A percentile compares a stretch with the other conserved stretches of the same genome.
These are phyloP conservation scores for Psidium friedrichsthalianum DNA, from an alignment of 345 rosid species.

Conservation along the genomic window DNA sequence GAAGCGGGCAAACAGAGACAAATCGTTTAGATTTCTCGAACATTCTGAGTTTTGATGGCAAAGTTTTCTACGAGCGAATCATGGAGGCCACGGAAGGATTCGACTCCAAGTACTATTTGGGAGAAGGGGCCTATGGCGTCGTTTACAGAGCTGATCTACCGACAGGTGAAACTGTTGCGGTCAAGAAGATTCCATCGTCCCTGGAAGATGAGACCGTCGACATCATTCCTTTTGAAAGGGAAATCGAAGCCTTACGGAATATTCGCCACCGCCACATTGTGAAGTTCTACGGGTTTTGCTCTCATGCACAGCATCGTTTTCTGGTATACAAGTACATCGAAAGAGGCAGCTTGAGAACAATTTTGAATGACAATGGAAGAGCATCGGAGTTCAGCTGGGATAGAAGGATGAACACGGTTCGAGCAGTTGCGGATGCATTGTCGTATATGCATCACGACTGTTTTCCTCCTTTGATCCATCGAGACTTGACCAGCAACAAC, in stretches of 20 bases:
- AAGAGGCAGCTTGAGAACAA: not conserved
- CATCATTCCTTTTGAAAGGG: not conserved
- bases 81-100: conserved; percentile 2
- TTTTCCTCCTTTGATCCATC: conserved; percentile 1
- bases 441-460: conserved; percentile 7
- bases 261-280: not conserved
- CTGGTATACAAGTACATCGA: not conserved
- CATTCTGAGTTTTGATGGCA: conserved; percentile 4
- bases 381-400: not conserved
- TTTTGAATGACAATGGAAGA: not conserved
- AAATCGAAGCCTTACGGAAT: conserved; percentile 3
- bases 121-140: conserved; percentile 4
- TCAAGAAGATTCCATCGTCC: not conserved
- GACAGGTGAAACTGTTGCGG: not conserved
- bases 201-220: not conserved
- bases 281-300: not conserved
- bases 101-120: conserved; percentile 1
- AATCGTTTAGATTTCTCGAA: not conserved
- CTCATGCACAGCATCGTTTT: not conserved
- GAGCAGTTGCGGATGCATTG: not conserved
- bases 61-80: not conserved
- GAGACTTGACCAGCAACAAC: conserved; percentile 14
- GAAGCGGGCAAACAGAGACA: not conserved
- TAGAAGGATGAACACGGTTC: not conserved
- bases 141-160: conserved; percentile 1